Percentiles rank a stretch among this genome's conserved stretches.
phyloP scores from a whole-genome alignment of 192 early-diverging fungal species.

The Backusella sp. region DNA sequence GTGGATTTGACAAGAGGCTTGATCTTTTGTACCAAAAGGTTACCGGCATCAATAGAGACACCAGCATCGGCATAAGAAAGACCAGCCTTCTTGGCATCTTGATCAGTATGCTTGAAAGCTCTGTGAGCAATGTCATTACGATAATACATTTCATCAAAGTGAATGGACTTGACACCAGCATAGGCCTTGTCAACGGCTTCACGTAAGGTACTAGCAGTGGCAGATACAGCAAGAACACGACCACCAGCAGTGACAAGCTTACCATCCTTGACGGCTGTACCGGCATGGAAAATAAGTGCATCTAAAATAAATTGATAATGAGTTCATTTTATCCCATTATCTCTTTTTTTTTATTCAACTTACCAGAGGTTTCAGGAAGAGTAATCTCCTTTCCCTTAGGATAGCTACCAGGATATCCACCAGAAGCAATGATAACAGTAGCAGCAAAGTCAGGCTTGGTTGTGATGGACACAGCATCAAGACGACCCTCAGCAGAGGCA shows the following conservation, averaged over 20 bases:
- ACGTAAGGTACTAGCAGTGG: constrained; percentile 68
- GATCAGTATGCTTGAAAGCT: constrained; percentile 43
- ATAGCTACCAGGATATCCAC: constrained; percentile 91
- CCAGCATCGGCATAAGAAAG: constrained; percentile 96
- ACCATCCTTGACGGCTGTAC: constrained; percentile 62
- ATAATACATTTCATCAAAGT: constrained; percentile 88
- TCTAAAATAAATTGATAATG: constrained; percentile 23
- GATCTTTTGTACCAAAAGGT: constrained; percentile 92
- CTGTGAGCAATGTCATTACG: constrained; percentile 88
- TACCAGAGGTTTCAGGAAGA: constrained; percentile 41
- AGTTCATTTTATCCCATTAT: constrained; percentile 24
- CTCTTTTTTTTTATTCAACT: background rate
- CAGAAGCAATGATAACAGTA: constrained; percentile 91
- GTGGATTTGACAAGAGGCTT: constrained; percentile 96
- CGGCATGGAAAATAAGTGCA: constrained; percentile 89
- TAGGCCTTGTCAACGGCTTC: constrained; percentile 83
- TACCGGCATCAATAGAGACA: constrained; percentile 95
- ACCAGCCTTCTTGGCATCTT: constrained; percentile 44
- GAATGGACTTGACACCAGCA: constrained; percentile 55
- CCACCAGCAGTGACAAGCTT: constrained; percentile 87
- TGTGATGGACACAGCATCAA: constrained; percentile 80
- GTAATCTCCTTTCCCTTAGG: constrained; percentile 78
- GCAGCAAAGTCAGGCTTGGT: constrained; percentile 79
- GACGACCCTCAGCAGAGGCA: constrained; percentile 84
- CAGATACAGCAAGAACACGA: constrained; percentile 93